phyloP scores from a whole-genome alignment of 2,329 filamentous ascomycete genomes.

The Fusarium brachygibbosum region DNA sequence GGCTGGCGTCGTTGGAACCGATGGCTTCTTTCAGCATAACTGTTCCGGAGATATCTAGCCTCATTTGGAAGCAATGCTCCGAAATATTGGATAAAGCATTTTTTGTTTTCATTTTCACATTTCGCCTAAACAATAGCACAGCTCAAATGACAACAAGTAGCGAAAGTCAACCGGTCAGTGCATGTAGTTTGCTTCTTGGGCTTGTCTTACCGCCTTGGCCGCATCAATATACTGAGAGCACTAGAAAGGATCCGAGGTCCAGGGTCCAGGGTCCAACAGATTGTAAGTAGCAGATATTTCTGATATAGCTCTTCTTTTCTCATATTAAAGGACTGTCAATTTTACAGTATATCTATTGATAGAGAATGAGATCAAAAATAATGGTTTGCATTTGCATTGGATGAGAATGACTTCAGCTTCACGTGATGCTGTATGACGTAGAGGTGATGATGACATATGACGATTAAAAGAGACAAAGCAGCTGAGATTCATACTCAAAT shows the following conservation, averaged over 20 bases:
- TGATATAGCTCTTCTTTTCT: neutral
- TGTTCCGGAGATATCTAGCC: neutral
- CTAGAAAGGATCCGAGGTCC: neutral
- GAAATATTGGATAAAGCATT: neutral
- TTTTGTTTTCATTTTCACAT: neutral
- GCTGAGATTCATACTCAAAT: neutral
- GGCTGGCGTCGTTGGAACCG: constrained; percentile 22
- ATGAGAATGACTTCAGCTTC: neutral
- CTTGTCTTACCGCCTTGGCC: neutral
- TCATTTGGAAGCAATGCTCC: neutral
- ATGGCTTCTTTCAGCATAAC: constrained; percentile 6
- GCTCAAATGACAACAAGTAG: neutral
- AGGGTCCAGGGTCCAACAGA: neutral
- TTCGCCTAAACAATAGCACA: too few species aligned
- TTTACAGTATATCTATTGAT: neutral
- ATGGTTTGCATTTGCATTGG: neutral
- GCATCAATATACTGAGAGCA: neutral
- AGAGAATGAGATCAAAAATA: neutral
- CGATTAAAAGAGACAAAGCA: neutral
- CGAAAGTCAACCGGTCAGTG: neutral
- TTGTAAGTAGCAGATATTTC: neutral
- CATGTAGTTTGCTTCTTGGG: neutral
- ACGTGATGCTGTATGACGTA: constrained; percentile 19
- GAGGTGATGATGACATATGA: constrained; percentile 5
- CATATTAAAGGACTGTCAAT: too few species aligned